These are phyloP conservation scores for Cordyceps cateniannulata DNA, from an alignment of 2,329 filamentous ascomycete species.

Conservation along the genomic window DNA sequence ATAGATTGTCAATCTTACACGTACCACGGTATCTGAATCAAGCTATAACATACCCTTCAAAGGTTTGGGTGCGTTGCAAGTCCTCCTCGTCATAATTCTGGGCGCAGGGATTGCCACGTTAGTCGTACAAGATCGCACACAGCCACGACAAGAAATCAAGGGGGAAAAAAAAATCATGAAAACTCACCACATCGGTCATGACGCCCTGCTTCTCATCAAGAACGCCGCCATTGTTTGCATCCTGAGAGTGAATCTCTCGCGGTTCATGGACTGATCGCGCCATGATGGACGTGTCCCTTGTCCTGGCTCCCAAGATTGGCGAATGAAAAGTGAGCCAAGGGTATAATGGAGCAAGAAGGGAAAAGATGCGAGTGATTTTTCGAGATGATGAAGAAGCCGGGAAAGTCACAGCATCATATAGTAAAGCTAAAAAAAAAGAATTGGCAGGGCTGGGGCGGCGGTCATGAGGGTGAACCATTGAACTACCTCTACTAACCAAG, in stretches of 20 bases:
- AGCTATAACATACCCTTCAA: slow-evolving; percentile 3
- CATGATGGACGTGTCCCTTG: neutral
- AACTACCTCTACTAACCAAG: neutral
- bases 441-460: neutral
- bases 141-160: too few species aligned
- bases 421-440: neutral
- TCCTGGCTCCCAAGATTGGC: neutral
- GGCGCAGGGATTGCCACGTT: neutral
- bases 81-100: neutral
- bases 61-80: neutral
- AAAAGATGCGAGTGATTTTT: neutral
- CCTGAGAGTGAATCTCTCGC: slow-evolving; percentile 1
- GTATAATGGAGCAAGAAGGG: too few species aligned
- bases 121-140: neutral
- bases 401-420: slow-evolving; percentile 3
- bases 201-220: neutral
- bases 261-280: neutral
- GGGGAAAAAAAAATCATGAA: neutral
- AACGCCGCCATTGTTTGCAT: neutral
- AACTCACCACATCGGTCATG: slow-evolving; percentile 3
- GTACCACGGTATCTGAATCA: too few species aligned
- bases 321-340: neutral
- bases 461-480: neutral
- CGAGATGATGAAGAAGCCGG: neutral
- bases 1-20: neutral